phyloP scores from a whole-genome alignment of 2,329 filamentous ascomycete species.

The Pyricularia pennisetigena region DNA sequence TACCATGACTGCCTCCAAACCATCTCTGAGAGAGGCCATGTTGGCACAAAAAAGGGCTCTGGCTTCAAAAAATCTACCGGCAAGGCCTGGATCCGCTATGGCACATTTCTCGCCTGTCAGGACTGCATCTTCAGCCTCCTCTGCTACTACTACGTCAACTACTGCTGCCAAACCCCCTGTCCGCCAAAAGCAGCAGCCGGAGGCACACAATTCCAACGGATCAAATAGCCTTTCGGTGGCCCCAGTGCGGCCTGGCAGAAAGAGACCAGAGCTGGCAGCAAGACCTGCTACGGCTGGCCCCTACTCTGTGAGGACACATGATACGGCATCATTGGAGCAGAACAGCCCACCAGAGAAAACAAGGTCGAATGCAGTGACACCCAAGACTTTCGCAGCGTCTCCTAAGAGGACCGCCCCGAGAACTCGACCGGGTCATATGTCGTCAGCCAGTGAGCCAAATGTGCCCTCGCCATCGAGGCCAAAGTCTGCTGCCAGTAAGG shows the following conservation, averaged over 20 bases:
- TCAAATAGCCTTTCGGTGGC: slow-evolving; percentile 53
- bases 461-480: slow-evolving; percentile 32
- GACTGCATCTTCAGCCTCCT: slow-evolving; percentile 25
- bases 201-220: slow-evolving; percentile 31
- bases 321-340: slow-evolving; percentile 27
- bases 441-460: slow-evolving; percentile 41
- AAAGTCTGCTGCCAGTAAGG: slow-evolving; percentile 4
- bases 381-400: slow-evolving; percentile 42
- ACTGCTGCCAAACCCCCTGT: slow-evolving; percentile 24
- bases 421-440: slow-evolving; percentile 33
- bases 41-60: slow-evolving; percentile 66
- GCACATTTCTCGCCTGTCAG: slow-evolving; percentile 46
- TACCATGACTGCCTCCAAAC: slow-evolving; percentile 46
- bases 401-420: slow-evolving; percentile 39
- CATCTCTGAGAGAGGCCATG: slow-evolving; percentile 73
- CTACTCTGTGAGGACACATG: slow-evolving; percentile 51
- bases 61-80: slow-evolving; percentile 40
- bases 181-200: slow-evolving; percentile 27
- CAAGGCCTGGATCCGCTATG: slow-evolving; percentile 55
- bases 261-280: slow-evolving; percentile 45
- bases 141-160: slow-evolving; percentile 22
- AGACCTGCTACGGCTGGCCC: slow-evolving; percentile 56
- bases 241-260: slow-evolving; percentile 50
- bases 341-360: slow-evolving; percentile 34
- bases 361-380: slow-evolving; percentile 35